These are phyloP conservation scores for Mycena alexandri DNA, from an alignment of 768 basidiomycete genomes.

Conservation along the genomic window DNA sequence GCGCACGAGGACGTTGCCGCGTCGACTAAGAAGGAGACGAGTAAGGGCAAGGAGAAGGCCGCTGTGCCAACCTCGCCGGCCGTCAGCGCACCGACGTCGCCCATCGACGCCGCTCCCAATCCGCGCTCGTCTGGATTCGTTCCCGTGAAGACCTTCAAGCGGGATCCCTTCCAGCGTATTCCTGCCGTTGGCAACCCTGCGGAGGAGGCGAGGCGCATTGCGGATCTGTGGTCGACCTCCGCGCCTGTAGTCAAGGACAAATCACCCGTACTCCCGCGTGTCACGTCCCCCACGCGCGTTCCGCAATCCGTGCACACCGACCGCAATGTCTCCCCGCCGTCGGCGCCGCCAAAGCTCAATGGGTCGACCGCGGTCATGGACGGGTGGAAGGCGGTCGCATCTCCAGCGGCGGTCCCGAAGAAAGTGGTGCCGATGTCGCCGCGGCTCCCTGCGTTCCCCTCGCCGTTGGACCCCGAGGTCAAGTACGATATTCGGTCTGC, in stretches of 20 bases:
- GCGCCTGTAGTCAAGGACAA: conserved; percentile 25
- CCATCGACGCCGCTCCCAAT: conserved; percentile 58
- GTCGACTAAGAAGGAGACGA: no score
- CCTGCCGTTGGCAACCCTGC: conserved; percentile 44
- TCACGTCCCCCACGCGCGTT: conserved; percentile 39
- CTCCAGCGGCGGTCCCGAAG: conserved; percentile 32
- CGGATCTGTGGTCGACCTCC: conserved; percentile 53
- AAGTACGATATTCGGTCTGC: conserved; percentile 84
- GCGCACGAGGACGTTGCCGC: background rate
- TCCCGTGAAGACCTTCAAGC: conserved; percentile 68
- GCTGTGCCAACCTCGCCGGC: background rate
- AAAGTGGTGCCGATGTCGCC: conserved; percentile 41
- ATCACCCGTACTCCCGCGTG: conserved; percentile 41
- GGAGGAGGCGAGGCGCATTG: conserved; percentile 53
- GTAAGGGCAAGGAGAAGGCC: conserved; percentile 4
- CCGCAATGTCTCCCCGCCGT: conserved; percentile 53
- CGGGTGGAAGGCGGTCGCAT: conserved; percentile 38
- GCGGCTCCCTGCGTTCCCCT: conserved; percentile 50
- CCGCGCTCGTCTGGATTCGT: conserved; percentile 85
- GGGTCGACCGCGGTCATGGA: conserved; percentile 35
- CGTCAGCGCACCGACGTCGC: background rate
- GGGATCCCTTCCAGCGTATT: conserved; percentile 50
- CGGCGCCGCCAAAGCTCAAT: conserved; percentile 34
- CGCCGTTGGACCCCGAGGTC: conserved; percentile 61
- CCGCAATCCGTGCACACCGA: conserved; percentile 53